Evolutionary conservation across 805 yeast species (phyloP), one percentile per base, ranked within the genome.

Genomic region (Diddensiella santjacobensis): DNA sequence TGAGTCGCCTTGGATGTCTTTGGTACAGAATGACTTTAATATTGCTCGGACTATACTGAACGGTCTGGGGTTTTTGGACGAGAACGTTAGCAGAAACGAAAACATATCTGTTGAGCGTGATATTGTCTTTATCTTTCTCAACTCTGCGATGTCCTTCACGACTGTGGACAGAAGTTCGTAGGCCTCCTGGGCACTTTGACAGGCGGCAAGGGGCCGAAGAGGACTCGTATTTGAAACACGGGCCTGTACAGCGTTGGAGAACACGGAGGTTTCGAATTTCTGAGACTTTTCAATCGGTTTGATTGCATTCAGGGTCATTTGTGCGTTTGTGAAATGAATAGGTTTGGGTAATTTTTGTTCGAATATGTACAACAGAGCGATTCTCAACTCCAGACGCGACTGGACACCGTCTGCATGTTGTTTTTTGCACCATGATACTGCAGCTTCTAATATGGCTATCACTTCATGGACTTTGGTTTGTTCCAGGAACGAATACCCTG

Each of bases 401-500:
- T 83, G 93, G 58, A 84, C 88, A 8, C 19, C 41, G 15, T 26
- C 22, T 18, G 45, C 38, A 19, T 42, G 6, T 10, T 22, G 17
- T 40, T 13, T 29, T 38, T 37, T 22, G 15, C 77, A 17, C 82
- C 76, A 63, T 77, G 75, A 57, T 75, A 77, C 33, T 3, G 65
- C 67, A 33, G 47, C 44, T 26, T 63, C 63, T 2, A 63, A 43
- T 23, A 58, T 30, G 30, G 48, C 49, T 4, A 52, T 41, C 4
- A 66, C 46, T 5, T 30, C 33, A 19, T 59, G 58, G 5, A 52
- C 43, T 2, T 56, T 54, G 2, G 49, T 36, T 8, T 48, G 49
- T 29, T 57, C 58, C 4, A 70, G 68, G 33, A 73, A 66, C 51
- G 74, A 71, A 58, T 73, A 71, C 33, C 79, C 81, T 81, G 83